Evolutionary conservation across 495 filamentous ascomycete species (phyloP).

Genomic region (Aspergillus haitiensis): DNA sequence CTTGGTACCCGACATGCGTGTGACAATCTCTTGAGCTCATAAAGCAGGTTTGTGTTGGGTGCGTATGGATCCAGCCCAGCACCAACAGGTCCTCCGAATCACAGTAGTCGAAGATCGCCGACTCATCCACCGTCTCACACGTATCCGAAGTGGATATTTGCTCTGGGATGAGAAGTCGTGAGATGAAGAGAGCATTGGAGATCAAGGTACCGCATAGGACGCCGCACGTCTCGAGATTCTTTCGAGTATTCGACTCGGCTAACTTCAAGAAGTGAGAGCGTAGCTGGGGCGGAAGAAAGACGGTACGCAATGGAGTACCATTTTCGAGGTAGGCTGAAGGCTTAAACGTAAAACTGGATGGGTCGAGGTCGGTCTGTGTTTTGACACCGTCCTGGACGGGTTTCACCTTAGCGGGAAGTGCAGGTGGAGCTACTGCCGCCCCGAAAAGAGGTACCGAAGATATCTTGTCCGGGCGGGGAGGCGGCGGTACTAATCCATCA

Average conservation of each 20-base stretch:
- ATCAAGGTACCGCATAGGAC: slow-evolving; percentile 88
- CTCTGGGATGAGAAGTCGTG: slow-evolving; percentile 82
- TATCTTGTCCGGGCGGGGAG: slow-evolving; percentile 35
- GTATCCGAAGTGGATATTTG: slow-evolving; percentile 88
- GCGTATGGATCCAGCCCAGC: slow-evolving; percentile 97
- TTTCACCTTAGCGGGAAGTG: slow-evolving; percentile 32
- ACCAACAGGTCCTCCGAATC: slow-evolving; percentile 82
- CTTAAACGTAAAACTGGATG: slow-evolving; percentile 71
- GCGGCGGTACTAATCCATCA: slow-evolving; percentile 29
- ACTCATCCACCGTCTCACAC: slow-evolving; percentile 88
- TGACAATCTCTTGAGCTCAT: slow-evolving; percentile 94
- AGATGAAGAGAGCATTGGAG: slow-evolving; percentile 91
- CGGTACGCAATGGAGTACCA: slow-evolving; percentile 76
- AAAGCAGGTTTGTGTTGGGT: slow-evolving; percentile 95
- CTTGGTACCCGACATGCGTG: slow-evolving; percentile 89
- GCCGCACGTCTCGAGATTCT: slow-evolving; percentile 90
- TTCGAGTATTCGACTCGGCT: slow-evolving; percentile 71
- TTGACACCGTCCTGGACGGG: slow-evolving; percentile 14
- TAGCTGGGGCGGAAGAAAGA: slow-evolving; percentile 79
- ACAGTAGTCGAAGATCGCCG: slow-evolving; percentile 80
- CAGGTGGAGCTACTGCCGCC: slow-evolving; percentile 19
- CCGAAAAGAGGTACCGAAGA: slow-evolving; percentile 9
- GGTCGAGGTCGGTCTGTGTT: slow-evolving; percentile 39
- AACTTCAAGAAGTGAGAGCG: slow-evolving; percentile 69
- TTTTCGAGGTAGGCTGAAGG: slow-evolving; percentile 86